Conservation (phyloP, 1,139 yeast genomes). For the Debaryomyces sp. region DNA sequence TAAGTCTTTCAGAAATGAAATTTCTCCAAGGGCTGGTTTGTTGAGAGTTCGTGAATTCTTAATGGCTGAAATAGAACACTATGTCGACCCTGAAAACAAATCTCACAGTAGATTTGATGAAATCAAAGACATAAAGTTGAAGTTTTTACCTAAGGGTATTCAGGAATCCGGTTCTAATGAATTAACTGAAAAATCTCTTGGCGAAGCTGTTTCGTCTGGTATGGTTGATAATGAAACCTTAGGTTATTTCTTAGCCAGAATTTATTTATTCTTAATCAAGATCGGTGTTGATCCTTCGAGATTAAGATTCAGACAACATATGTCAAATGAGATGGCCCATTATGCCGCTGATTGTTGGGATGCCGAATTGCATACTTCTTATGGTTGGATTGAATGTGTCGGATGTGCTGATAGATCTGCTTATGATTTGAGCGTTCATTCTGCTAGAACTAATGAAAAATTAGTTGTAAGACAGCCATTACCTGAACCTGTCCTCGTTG, state of each 20-base stretch:
- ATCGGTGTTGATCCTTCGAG: conserved; percentile 87
- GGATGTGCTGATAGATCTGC: conserved; percentile 99
- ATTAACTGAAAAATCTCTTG: conserved; percentile 66
- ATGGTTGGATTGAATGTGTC: conserved; percentile 99
- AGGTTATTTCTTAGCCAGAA: conserved; percentile 95
- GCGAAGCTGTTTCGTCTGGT: conserved; percentile 85
- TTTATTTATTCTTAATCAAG: conserved; percentile 77
- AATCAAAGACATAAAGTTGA: conserved; percentile 70
- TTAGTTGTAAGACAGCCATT: conserved; percentile 90
- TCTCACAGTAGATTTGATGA: conserved; percentile 78
- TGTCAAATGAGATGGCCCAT: conserved; percentile 99
- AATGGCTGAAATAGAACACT: conserved; percentile 99
- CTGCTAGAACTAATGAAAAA: conserved; percentile 94
- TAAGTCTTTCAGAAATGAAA: conserved; percentile 97
- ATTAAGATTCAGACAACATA: conserved; percentile 97
- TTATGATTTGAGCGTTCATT: conserved; percentile 92
- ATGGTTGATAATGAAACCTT: conserved; percentile 96
- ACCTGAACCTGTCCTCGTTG: conserved; percentile 81
- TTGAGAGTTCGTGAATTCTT: conserved; percentile 97
- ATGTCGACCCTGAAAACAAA: conserved; percentile 90
- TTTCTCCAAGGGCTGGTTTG: conserved; percentile 96
- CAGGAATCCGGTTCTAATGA: conserved; percentile 86
- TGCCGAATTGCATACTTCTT: conserved; percentile 93
- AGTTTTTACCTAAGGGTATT: conserved; percentile 80
- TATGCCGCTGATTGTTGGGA: conserved; percentile 99